phyloP scores from a whole-genome alignment of 306 rosid species.

The Dalbergia cochinchinensis region DNA sequence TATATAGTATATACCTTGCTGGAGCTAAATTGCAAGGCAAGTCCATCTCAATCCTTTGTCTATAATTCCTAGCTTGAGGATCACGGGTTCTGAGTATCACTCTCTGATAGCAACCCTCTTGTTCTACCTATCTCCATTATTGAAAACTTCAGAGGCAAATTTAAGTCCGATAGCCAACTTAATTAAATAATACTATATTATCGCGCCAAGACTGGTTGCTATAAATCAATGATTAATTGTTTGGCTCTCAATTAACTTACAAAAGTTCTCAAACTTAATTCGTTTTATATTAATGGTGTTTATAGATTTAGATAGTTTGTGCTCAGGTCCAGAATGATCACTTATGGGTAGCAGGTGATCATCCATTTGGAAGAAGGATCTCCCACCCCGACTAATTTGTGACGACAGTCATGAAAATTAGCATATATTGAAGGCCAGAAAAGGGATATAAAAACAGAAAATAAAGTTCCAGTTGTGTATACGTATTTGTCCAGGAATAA shows the following conservation, averaged over 20 bases:
- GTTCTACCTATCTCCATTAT: conserved; percentile 37
- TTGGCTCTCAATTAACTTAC: not conserved
- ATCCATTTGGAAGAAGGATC: not conserved
- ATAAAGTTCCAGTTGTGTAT: too few species aligned
- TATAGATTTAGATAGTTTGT: not conserved
- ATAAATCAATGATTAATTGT: conserved; percentile 7
- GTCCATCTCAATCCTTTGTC: conserved; percentile 24
- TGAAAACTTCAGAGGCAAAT: not conserved
- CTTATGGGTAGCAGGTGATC: not conserved
- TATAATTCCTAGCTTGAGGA: conserved; percentile 47
- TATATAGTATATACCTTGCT: not conserved
- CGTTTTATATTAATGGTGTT: not conserved
- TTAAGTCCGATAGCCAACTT: not conserved
- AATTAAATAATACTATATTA: not conserved
- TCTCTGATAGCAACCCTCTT: conserved; percentile 36
- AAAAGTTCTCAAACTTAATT: conserved; percentile 3
- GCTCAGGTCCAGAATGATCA: not conserved
- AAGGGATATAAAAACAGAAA: too few species aligned
- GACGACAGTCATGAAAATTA: too few species aligned
- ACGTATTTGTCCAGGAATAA: too few species aligned
- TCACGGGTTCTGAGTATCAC: conserved; percentile 46
- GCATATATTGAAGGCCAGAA: too few species aligned
- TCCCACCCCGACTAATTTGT: not conserved
- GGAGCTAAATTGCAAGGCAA: conserved; percentile 23
- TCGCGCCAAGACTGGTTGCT: not conserved